Evolutionary conservation across 2,329 filamentous ascomycete species (phyloP), one percentile per base, ranked within the genome.

Genomic region (Zymoseptoria crescenta): DNA sequence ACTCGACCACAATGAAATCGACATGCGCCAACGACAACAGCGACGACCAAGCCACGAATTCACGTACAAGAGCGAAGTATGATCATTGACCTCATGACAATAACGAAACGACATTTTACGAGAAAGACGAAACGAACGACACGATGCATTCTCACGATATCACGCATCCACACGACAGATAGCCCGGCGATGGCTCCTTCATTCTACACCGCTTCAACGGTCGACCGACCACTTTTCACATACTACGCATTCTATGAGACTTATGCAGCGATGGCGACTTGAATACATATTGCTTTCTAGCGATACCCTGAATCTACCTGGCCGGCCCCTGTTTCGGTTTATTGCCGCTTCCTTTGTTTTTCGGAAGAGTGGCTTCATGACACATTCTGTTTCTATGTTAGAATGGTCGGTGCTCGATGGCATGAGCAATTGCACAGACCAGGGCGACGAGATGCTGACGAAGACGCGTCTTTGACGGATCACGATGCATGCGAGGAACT

Each of bases 1-100:
- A 68, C 85, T 88, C 64, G 88, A 94, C 51, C 66, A 68, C 28
- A 63, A 68, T 8, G 64, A 69, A 30, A 65, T 69, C 54, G 70
- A 72, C 41, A 50, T 62, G 4, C 65, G 66, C 20, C 67, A 69
- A 35, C 60, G 66, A 48, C 61, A 63, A 41, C 61, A 59, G 27
- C 56, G 54, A 54, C 55, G 62, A 54, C 51, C 55, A 41, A 63
- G 60, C 52, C 56, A 63, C 56, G 63, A 62, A 51, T 53, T 60
- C 27, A 55, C 54, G 28, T 60, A 59, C 54, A 64, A 62, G 58
- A 54, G 59, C 20, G 52, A 62, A 48, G 45, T 13, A 54, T 24
- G 41, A 58, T 54, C 53, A 45, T 52, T 29, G 21, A 19, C 19
- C 45, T 29, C 52, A 54, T 27, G 28, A 21, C 52, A 52, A 29